phyloP scores from a whole-genome alignment of 345 rosid genomes.

The Salix suchowensis region DNA sequence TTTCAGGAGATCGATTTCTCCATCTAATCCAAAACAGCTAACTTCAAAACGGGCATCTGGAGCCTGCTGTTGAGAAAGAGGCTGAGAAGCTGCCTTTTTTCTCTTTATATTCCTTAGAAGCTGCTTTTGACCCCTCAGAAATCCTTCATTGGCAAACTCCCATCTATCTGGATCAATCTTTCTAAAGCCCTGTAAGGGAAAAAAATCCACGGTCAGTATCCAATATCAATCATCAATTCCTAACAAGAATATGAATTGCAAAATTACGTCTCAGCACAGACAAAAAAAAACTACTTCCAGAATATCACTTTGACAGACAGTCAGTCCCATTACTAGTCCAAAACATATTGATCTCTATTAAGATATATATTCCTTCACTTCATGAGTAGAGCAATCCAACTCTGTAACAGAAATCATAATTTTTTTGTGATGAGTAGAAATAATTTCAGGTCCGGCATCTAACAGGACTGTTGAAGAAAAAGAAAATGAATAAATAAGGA shows the following conservation, averaged over 20 bases:
- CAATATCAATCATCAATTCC: not conserved
- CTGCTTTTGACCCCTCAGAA: slow-evolving; percentile 62
- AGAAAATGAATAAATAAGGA: not conserved
- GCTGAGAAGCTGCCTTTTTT: slow-evolving; percentile 44
- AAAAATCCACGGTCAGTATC: not conserved
- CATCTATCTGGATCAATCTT: slow-evolving; percentile 78
- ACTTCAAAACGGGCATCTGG: slow-evolving; percentile 51
- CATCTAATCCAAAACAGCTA: slow-evolving; percentile 43
- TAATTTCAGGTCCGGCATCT: slow-evolving; percentile 14
- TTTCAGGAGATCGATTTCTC: slow-evolving; percentile 44
- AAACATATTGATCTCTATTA: too few relatives aligned
- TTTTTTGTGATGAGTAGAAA: not conserved
- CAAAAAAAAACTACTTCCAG: not conserved
- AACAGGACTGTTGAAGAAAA: slow-evolving; percentile 3
- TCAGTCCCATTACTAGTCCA: too few relatives aligned
- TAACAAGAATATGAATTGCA: not conserved
- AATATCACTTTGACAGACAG: not conserved
- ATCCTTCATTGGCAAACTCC: slow-evolving; percentile 85
- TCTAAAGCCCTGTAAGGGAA: slow-evolving; percentile 58
- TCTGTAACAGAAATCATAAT: not conserved
- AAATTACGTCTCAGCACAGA: not conserved
- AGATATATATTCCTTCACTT: not conserved
- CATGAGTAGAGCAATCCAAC: not conserved
- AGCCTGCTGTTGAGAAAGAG: slow-evolving; percentile 29
- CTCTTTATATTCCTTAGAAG: slow-evolving; percentile 72